phyloP scores from a whole-genome alignment of 2,329 filamentous ascomycete genomes.

The Ceratocystis papillata region DNA sequence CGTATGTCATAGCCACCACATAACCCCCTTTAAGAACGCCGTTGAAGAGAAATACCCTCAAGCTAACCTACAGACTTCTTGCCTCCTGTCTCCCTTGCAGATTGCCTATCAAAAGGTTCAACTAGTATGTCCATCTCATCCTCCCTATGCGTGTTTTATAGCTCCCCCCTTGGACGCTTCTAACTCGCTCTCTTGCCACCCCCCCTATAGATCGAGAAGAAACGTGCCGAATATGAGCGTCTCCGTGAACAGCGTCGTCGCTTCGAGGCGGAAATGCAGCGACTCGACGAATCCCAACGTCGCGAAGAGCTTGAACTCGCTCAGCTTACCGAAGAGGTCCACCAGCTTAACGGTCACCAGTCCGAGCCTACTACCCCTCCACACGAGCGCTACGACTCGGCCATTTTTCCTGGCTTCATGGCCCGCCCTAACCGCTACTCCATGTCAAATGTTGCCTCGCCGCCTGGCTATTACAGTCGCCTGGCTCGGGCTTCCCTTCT shows the following conservation, averaged over 20 bases:
- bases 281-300: slow-evolving; percentile 74
- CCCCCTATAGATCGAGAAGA: slow-evolving; percentile 67
- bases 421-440: slow-evolving; percentile 82
- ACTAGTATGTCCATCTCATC: slow-evolving; percentile 28
- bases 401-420: slow-evolving; percentile 67
- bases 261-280: slow-evolving; percentile 86
- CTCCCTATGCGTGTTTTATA: slow-evolving; percentile 28
- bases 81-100: slow-evolving; percentile 6
- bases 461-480: slow-evolving; percentile 63
- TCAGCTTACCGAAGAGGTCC: slow-evolving; percentile 71
- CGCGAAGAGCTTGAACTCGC: slow-evolving; percentile 74
- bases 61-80: not conserved
- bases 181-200: not conserved
- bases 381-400: slow-evolving; percentile 65
- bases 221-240: slow-evolving; percentile 83
- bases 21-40: not conserved
- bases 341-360: slow-evolving; percentile 58
- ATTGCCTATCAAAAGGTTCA: slow-evolving; percentile 23
- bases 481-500: slow-evolving; percentile 48
- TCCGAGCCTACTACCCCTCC: slow-evolving; percentile 95
- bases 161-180: not conserved
- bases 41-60: not conserved
- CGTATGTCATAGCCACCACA: slow-evolving; percentile 5
- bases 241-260: slow-evolving; percentile 79
- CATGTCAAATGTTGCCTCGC: slow-evolving; percentile 73